Base-by-base conservation (phyloP, 1,139 yeast genomes). In the Kazachstania sp. region DNA sequence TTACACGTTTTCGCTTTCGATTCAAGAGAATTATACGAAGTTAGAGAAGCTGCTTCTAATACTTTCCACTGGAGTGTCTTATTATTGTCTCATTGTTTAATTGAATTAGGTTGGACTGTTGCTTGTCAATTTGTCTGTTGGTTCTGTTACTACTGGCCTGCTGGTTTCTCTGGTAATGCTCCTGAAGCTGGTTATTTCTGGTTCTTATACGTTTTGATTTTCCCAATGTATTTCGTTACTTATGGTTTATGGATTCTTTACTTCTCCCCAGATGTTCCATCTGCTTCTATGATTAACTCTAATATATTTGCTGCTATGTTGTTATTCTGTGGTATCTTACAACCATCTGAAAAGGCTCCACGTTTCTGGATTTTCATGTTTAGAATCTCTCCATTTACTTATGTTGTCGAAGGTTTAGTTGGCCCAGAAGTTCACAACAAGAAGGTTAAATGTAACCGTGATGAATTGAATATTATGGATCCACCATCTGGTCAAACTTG, bases 301-400 rank as follows among this genome's bases (percentile, higher is more conserved):
- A n/a, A n/a, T n/a, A n/a, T n/a, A n/a, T 64, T 78, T 47, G 71
- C 72, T 44, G 73, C 77, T 31, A 70, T 76, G 58, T 69, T 72
- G 49, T 67, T 73, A 11, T 78, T 78, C 66, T 73, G 79, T 55
- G 84, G 84, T 59, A 78, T 79, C 48, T 72, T 78, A 56, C 82
- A 77, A 57, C 80, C 81, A 19, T 67, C 66, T 38, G 48, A 56
- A 15, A 65, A 72, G 46, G 71, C 78, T 71, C 82, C 82, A 28
- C 76, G 78, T 7, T 81, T 82, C 67, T 83, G 80, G 79, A 58
- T 52, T 50, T 85, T 83, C 70, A 79, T 83, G 84, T 77, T 79
- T 66, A 74, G 81, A 57, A 74, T 75, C 9, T 77, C 84, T 12
- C 90, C 90, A 23, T 77, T 77, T 67, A 80, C 86, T 1, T 83